These are phyloP conservation scores for Neurospora sp. DNA, from an alignment of 495 filamentous ascomycete species.

Conservation along the genomic window DNA sequence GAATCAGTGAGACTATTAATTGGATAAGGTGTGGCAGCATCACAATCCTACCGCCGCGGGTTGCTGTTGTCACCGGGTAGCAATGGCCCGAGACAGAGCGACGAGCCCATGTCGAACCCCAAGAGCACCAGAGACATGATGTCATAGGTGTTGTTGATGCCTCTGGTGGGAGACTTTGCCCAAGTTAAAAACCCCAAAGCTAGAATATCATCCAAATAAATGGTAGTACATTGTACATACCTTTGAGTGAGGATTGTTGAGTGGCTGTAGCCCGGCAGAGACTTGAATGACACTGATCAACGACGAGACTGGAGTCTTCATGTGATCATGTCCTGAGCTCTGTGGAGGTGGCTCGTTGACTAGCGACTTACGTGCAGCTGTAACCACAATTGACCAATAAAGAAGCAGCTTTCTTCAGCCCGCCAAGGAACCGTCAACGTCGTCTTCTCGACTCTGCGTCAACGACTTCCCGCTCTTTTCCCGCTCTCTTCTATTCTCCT, in stretches of 20 bases:
- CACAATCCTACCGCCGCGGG: background rate
- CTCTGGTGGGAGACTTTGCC: background rate
- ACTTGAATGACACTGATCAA: background rate
- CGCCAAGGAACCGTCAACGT: background rate
- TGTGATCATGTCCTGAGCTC: background rate
- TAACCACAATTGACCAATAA: too few species aligned
- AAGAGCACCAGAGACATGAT: background rate
- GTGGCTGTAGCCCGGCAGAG: background rate
- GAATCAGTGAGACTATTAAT: background rate
- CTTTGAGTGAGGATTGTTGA: background rate
- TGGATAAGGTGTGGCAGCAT: background rate
- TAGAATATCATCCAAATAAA: background rate
- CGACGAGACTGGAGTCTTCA: background rate
- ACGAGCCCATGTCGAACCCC: background rate
- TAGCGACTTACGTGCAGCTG: too few species aligned
- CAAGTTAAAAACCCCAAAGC: background rate
- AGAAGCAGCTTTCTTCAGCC: too few species aligned
- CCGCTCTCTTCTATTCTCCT: background rate
- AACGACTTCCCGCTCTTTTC: background rate
- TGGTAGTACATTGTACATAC: background rate
- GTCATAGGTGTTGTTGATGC: background rate
- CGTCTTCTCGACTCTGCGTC: background rate
- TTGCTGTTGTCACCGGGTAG: background rate
- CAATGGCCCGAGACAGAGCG: background rate
- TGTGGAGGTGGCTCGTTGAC: too few species aligned